Percentiles rank a stretch among this genome's conserved stretches.
Conservation (phyloP, 2,329 filamentous ascomycete species). For the Apiospora malaysiana region DNA sequence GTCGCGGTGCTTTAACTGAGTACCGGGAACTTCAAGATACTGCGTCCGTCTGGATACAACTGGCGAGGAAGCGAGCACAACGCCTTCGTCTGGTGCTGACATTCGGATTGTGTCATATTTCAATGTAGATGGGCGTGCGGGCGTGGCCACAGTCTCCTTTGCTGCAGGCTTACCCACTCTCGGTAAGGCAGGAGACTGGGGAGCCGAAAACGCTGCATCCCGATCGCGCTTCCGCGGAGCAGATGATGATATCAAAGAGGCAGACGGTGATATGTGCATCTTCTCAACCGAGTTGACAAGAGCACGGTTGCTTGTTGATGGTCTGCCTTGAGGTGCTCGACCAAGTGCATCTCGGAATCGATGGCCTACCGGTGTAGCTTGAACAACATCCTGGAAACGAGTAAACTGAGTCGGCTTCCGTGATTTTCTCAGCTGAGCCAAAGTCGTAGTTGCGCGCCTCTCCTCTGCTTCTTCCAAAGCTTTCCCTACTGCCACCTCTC, state of each 20-base stretch:
- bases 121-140: conserved; percentile 28
- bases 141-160: conserved; percentile 34
- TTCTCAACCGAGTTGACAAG: conserved; percentile 30
- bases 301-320: conserved; percentile 38
- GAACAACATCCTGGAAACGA: conserved; percentile 52
- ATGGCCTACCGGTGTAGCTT: conserved; percentile 62
- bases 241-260: conserved; percentile 48
- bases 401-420: conserved; percentile 55
- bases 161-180: conserved; percentile 31
- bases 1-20: conserved; percentile 31
- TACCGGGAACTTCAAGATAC: conserved; percentile 27
- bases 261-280: conserved; percentile 42
- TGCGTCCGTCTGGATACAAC: conserved; percentile 32
- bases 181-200: conserved; percentile 37
- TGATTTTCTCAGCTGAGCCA: conserved; percentile 55
- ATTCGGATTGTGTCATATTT: conserved; percentile 31
- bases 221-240: conserved; percentile 43
- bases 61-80: conserved; percentile 40
- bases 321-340: conserved; percentile 27
- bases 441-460: conserved; percentile 56
- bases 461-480: conserved; percentile 72
- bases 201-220: conserved; percentile 40
- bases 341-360: conserved; percentile 58
- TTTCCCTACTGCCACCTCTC: conserved; percentile 70
- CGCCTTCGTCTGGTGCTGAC: conserved; percentile 33